Percentiles rank a stretch among this genome's conserved stretches.
Evolutionary conservation across 208 protist species (phyloP).

Genomic region (Wallacemonas sp.): DNA sequence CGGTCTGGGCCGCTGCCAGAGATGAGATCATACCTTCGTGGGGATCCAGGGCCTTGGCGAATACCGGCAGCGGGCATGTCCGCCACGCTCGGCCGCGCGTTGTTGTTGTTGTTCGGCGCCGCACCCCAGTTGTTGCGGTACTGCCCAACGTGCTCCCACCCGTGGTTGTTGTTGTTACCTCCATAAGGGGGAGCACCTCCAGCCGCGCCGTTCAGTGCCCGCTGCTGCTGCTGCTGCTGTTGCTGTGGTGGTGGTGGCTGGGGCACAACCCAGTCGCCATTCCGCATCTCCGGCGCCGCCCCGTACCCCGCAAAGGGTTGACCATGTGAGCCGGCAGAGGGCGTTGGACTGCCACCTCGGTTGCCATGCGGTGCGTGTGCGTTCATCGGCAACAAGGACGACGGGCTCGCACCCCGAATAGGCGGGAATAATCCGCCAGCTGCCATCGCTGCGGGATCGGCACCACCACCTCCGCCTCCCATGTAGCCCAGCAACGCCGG

Average conservation of each 20-base stretch:
- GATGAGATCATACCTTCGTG: constrained; percentile 13
- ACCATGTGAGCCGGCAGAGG: not conserved
- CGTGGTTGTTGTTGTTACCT: not conserved
- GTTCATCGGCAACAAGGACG: not conserved
- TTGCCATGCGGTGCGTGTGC: not conserved
- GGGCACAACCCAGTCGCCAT: not conserved
- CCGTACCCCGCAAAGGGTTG: constrained; percentile 8
- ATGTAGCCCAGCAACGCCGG: constrained; percentile 2
- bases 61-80: constrained; percentile 10
- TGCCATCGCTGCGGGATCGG: not conserved
- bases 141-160: constrained; percentile 4
- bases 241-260: not conserved
- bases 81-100: not conserved
- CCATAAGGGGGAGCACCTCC: not conserved
- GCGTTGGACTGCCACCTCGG: not conserved
- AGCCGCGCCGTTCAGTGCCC: not conserved
- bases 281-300: not conserved
- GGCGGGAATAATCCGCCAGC: constrained; percentile 3
- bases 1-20: not conserved
- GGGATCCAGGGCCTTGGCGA: not conserved
- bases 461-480: not conserved
- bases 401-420: not conserved
- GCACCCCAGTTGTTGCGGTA: constrained; percentile 12
- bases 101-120: not conserved
- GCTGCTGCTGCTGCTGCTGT: not conserved